These are phyloP conservation scores for Arthrobotrys sphaeroides DNA, from an alignment of 2,329 filamentous ascomycete genomes.

Conservation along the genomic window DNA sequence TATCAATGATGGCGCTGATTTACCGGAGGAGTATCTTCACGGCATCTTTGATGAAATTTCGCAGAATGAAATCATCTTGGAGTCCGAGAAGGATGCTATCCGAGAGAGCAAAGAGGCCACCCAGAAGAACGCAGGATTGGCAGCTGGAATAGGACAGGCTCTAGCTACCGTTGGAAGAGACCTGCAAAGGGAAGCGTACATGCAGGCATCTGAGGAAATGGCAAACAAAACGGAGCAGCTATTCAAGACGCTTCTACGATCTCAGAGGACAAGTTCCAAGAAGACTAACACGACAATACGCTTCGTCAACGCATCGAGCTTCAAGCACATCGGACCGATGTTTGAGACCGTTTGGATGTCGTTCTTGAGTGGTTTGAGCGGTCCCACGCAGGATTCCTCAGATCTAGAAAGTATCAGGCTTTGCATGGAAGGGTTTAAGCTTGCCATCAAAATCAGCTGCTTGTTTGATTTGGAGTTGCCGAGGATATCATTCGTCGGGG, in stretches of 20 bases:
- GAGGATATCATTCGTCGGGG: slow-evolving; percentile 91
- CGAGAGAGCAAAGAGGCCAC: slow-evolving; percentile 69
- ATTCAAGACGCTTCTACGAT: slow-evolving; percentile 91
- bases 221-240: slow-evolving; percentile 80
- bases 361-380: slow-evolving; percentile 92
- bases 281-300: slow-evolving; percentile 72
- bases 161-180: slow-evolving; percentile 92
- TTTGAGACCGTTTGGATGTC: slow-evolving; percentile 99
- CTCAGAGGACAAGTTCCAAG: slow-evolving; percentile 79
- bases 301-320: slow-evolving; percentile 92
- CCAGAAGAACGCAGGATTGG: slow-evolving; percentile 72
- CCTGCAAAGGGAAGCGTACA: slow-evolving; percentile 88
- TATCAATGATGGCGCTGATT: slow-evolving; percentile 94
- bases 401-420: slow-evolving; percentile 91
- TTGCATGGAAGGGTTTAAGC: slow-evolving; percentile 93
- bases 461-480: slow-evolving; percentile 93
- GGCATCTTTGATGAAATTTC: slow-evolving; percentile 93
- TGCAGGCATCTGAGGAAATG: slow-evolving; percentile 96
- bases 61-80: slow-evolving; percentile 89
- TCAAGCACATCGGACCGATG: slow-evolving; percentile 96
- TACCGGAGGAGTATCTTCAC: slow-evolving; percentile 89
- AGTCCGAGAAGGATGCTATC: slow-evolving; percentile 88
- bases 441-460: slow-evolving; percentile 92
- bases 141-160: slow-evolving; percentile 84
- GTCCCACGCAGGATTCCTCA: slow-evolving; percentile 90